These are phyloP conservation scores for Rhizopogon rudus DNA, from an alignment of 768 basidiomycete genomes.

Conservation along the genomic window DNA sequence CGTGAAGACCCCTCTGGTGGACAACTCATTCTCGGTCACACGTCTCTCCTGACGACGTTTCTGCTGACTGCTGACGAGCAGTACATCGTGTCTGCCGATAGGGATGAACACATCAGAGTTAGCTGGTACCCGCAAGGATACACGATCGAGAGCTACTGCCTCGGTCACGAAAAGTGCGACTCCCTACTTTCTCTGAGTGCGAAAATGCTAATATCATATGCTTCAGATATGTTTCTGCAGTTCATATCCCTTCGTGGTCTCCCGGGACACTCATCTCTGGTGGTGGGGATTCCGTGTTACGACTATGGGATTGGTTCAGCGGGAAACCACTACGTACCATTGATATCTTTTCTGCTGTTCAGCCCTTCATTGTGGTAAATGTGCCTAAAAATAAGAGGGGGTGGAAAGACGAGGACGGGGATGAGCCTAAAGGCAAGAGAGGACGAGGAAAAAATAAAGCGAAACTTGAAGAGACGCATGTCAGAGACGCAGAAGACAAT, in stretches of 20 bases:
- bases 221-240: slow-evolving; percentile 74
- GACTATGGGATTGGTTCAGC: slow-evolving; percentile 76
- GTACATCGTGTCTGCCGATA: slow-evolving; percentile 83
- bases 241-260: slow-evolving; percentile 57
- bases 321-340: slow-evolving; percentile 54
- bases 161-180: slow-evolving; percentile 77
- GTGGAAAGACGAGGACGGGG: slow-evolving; percentile 25
- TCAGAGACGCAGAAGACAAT: slow-evolving; percentile 18
- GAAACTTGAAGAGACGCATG: slow-evolving; percentile 18
- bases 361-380: slow-evolving; percentile 40
- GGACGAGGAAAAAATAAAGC: slow-evolving; percentile 11
- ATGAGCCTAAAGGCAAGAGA: slow-evolving; percentile 10
- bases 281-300: slow-evolving; percentile 77
- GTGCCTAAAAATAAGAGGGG: slow-evolving; percentile 24
- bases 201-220: background rate
- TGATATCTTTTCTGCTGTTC: slow-evolving; percentile 40
- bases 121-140: slow-evolving; percentile 88
- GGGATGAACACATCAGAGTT: slow-evolving; percentile 93
- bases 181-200: background rate
- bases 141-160: slow-evolving; percentile 80
- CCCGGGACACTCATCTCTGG: slow-evolving; percentile 66
- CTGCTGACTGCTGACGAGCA: slow-evolving; percentile 62
- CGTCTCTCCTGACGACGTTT: slow-evolving; percentile 76
- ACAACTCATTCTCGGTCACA: slow-evolving; percentile 78
- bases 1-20: slow-evolving; percentile 71